Evolutionary conservation across 2,329 filamentous ascomycete genomes (phyloP).

Genomic region (Fusarium liriodendri): DNA sequence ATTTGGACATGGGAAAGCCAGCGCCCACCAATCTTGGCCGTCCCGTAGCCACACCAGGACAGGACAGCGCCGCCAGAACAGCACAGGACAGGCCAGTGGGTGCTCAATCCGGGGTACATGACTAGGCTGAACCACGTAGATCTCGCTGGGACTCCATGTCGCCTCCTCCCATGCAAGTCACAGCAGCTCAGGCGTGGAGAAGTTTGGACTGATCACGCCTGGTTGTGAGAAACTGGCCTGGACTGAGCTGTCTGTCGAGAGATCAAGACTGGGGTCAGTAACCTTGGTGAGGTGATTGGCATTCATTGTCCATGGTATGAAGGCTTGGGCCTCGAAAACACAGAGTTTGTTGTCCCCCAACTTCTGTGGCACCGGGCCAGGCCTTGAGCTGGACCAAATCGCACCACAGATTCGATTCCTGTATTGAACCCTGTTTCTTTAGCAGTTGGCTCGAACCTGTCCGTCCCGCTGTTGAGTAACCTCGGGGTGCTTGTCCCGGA

Average conservation of each 20-base stretch:
- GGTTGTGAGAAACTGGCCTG: background rate
- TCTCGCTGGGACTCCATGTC: constrained; percentile 19
- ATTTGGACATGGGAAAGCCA: constrained; percentile 43
- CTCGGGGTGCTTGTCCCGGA: background rate
- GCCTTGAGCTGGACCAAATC: background rate
- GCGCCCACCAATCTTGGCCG: constrained; percentile 36
- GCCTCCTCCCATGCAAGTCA: background rate
- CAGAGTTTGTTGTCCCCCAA: background rate
- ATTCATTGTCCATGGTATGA: constrained; percentile 16
- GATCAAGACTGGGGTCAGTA: background rate
- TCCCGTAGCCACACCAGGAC: constrained; percentile 9
- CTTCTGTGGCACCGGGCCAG: background rate
- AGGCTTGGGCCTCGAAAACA: constrained; percentile 20
- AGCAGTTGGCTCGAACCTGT: background rate
- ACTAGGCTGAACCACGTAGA: constrained; percentile 26
- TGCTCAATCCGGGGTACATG: constrained; percentile 44
- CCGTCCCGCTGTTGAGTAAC: background rate
- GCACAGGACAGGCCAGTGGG: background rate
- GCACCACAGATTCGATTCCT: background rate
- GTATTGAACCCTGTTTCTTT: background rate
- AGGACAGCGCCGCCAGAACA: background rate
- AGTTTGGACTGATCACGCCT: background rate
- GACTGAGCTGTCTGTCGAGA: background rate
- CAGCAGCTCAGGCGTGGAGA: background rate
- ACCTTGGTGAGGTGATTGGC: constrained; percentile 7